Evolutionary conservation across 495 filamentous ascomycete genomes (phyloP), one percentile per base, ranked within the genome.

Genomic region (Aspergillus biplanus): DNA sequence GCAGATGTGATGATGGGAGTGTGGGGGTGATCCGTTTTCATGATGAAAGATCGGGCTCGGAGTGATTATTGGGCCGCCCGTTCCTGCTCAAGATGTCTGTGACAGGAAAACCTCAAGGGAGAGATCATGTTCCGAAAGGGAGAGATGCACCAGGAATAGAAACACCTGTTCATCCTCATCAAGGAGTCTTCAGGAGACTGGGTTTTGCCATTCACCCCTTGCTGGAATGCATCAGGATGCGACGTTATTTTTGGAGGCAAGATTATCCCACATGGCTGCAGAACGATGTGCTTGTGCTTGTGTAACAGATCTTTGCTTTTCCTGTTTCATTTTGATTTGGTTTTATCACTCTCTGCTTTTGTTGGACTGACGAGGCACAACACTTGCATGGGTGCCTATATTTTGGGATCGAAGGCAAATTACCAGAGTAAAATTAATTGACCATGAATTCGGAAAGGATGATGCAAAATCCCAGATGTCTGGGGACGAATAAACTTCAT

Each of bases 281-380:
- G 37, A 32, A 6, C 47, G 11, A 21, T 21, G 37, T 57, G 55
- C n/a, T 31, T 49, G 57, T 59, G 57, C 35, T 31, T 49, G 57
- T 59, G 57, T 50, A 39, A 39, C 34, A 58, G 33, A 35, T 57
- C 56, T 58, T 35, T n/a, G 47, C 46, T 39, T 53, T 39, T 63
- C 27, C 32, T 58, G 27, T n/a, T 57, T 57, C 37, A 34, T 32
- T 42, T 49, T 61, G 27, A 35, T 15, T 39, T 33, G 27, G 7
- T 54, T 50, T 50, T 31, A 9, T 50, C 7, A 7, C 16, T 18
- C 11, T 50, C 9, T 50, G 18, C 27, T 50, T 21, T 49, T 11
- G 6, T 44, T 11, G 4, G 39, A 4, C 4, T 7, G 39, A 4
- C n/a, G 39, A 44, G 39, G 39, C n/a, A 15, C 11, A 44, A 44